Base-by-base conservation (phyloP, 1,284 basidiomycete species). In the Heterobasidion irregulare region DNA sequence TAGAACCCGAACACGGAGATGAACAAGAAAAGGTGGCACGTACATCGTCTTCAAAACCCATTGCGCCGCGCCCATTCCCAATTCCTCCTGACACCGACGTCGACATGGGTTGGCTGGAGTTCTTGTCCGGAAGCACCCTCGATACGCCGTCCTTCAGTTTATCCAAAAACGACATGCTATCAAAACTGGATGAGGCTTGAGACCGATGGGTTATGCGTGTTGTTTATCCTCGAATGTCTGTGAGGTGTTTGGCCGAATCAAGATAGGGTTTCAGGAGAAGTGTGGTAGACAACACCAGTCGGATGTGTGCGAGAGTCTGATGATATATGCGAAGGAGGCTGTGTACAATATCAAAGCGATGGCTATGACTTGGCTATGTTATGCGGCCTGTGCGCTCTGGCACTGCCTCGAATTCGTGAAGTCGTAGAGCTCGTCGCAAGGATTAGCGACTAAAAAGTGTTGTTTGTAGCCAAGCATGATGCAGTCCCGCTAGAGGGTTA, bases 31-130 rank as follows among this genome's bases (percentile, higher is more conserved):
- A 53, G 57, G 59, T 57, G 47, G 55, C 26, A 70, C 86, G 76
- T 68, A 89, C 86, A 54, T 89, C 82, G 65, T 89, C 85, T 51
- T 85, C 77, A 59, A 82, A 80, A n/a, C 78, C 78, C 66, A 81
- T 77, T 8, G 82, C 83, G 63, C 77, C 63, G 56, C 62, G 73
- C 19, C 78, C 79, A 58, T 67, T 72, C 16, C 80, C 80, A 59
- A 83, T 77, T 7, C 85, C 84, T 54, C 73, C 73, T 32, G 73
- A 69, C 50, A 74, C 59, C 6, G 71, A 69, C 47, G 66, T 66
- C 53, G 75, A 58, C 5, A 68, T 64, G 34, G 68, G 67, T 36
- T 41, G 45, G 18, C 19, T 32, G 15, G 59, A 55, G 43, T 52
- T 10, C 34, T 55, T 50, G 15, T 57, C 61, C 15, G 62, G 61